Percentiles rank a stretch among this genome's conserved stretches.
Evolutionary conservation across 768 basidiomycete species (phyloP).

Genomic region (Kwoniella sp.): DNA sequence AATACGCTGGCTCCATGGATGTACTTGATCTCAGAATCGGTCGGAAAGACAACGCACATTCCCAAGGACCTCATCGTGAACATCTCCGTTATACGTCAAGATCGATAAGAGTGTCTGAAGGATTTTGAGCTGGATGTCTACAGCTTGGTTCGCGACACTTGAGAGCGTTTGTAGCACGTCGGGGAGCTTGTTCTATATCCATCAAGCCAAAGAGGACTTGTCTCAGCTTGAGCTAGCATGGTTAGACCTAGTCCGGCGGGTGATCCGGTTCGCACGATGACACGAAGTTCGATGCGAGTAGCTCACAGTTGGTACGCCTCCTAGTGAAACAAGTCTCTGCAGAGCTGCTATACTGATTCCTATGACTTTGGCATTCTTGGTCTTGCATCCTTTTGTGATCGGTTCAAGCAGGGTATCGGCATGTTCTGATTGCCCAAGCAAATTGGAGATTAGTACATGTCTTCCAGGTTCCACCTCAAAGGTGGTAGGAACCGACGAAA

Average conservation of each 20-base stretch:
- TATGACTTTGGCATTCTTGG: slow-evolving; percentile 90
- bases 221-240: neutral
- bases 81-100: slow-evolving; percentile 79
- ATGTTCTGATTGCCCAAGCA: slow-evolving; percentile 64
- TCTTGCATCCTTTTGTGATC: slow-evolving; percentile 90
- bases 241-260: neutral
- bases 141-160: slow-evolving; percentile 87
- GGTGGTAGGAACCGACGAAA: too few species aligned
- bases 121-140: slow-evolving; percentile 93
- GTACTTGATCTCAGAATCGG: too few species aligned
- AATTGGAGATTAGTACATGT: neutral
- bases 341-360: slow-evolving; percentile 87
- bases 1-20: neutral
- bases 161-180: slow-evolving; percentile 80
- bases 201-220: neutral
- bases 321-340: slow-evolving; percentile 83
- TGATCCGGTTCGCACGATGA: too few species aligned
- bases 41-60: slow-evolving; percentile 64
- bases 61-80: slow-evolving; percentile 77
- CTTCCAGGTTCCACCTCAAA: slow-evolving; percentile 9
- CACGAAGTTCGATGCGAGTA: too few species aligned
- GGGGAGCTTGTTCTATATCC: slow-evolving; percentile 68
- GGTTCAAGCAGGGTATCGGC: slow-evolving; percentile 78
- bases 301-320: slow-evolving; percentile 67
- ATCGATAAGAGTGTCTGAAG: slow-evolving; percentile 89